Evolutionary conservation across 768 basidiomycete genomes (phyloP).

Genomic region (Suillus luteus): DNA sequence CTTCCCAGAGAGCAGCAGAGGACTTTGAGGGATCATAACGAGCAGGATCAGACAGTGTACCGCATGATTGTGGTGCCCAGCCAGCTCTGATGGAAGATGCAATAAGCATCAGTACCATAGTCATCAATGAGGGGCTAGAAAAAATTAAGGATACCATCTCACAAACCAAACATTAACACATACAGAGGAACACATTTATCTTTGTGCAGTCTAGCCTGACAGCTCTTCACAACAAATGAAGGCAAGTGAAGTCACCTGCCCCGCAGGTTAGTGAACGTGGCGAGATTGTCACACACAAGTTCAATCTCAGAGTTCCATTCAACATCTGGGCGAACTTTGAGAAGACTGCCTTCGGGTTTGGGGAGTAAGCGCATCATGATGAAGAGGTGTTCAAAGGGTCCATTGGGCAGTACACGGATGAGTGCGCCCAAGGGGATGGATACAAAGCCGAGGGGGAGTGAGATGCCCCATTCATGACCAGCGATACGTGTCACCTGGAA

Average conservation of each 20-base stretch:
- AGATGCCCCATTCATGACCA: conserved; percentile 92
- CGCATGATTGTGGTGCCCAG: conserved; percentile 56
- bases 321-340: conserved; percentile 58
- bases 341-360: conserved; percentile 59
- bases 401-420: conserved; percentile 80
- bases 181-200: conserved; percentile 47
- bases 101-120: conserved; percentile 75
- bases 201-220: conserved; percentile 56
- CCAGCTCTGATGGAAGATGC: conserved; percentile 73
- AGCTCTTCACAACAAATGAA: conserved; percentile 81
- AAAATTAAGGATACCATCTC: conserved; percentile 31
- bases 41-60: conserved; percentile 73
- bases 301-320: conserved; percentile 81
- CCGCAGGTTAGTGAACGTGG: conserved; percentile 78
- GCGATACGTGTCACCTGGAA: conserved; percentile 83
- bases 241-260: conserved; percentile 89
- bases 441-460: conserved; percentile 81
- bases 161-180: conserved; percentile 35
- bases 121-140: conserved; percentile 66
- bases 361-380: conserved; percentile 59
- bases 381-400: conserved; percentile 69
- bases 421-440: conserved; percentile 87
- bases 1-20: conserved; percentile 82
- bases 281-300: conserved; percentile 83
- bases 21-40: conserved; percentile 76